A percentile compares a stretch with the other conserved stretches of the same genome.
Conservation (phyloP, 768 basidiomycete genomes). For the Hericium alpestre region DNA sequence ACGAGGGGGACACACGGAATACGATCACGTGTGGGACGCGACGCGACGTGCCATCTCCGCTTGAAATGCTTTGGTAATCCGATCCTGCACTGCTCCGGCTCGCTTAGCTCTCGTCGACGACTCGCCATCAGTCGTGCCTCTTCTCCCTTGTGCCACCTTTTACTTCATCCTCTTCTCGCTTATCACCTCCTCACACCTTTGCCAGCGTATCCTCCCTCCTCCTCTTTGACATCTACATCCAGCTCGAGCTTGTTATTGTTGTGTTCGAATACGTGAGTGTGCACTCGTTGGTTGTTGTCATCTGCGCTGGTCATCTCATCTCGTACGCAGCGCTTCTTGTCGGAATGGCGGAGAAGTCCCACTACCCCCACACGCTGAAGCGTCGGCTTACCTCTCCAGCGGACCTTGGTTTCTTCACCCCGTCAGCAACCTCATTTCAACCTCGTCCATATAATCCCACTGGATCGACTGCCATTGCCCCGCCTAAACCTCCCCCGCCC, state of each 20-base stretch:
- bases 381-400: slow-evolving; percentile 36
- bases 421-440: slow-evolving; percentile 53
- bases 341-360: slow-evolving; percentile 9
- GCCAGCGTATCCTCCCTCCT: slow-evolving; percentile 4
- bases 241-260: no score
- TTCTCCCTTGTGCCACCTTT: slow-evolving; percentile 1
- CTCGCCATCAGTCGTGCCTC: neutral
- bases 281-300: no score
- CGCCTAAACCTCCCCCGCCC: slow-evolving; percentile 10
- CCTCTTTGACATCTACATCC: neutral
- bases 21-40: neutral
- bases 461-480: slow-evolving; percentile 4
- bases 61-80: slow-evolving; percentile 18
- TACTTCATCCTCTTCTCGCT: neutral
- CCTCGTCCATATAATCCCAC: slow-evolving; percentile 53
- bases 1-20: slow-evolving; percentile 17
- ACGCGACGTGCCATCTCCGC: slow-evolving; percentile 32
- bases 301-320: neutral
- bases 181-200: neutral
- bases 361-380: slow-evolving; percentile 22
- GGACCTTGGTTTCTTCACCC: slow-evolving; percentile 51
- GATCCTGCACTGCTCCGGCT: no score
- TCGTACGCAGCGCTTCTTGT: neutral
- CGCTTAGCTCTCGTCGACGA: neutral
- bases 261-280: no score